These are phyloP conservation scores for Phytophthora pistaciae DNA, from an alignment of 352 stramenopile genomes.

Conservation along the genomic window DNA sequence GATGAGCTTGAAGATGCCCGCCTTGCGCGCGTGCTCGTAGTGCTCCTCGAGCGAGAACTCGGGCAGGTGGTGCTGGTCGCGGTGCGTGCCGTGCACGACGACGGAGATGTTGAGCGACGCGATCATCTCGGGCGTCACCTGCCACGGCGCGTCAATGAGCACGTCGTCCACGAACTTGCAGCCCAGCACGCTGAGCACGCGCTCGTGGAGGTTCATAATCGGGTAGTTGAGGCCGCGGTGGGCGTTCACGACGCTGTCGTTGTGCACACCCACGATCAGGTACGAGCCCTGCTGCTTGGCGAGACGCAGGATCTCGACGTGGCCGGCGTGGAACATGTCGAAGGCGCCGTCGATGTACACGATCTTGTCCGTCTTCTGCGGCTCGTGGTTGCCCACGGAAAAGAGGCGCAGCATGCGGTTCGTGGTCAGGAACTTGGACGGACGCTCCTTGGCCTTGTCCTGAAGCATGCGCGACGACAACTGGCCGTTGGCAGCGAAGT, in stretches of 20 bases:
- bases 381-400: conserved; percentile 89
- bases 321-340: conserved; percentile 99
- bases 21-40: conserved; percentile 81
- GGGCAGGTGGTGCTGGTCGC: conserved; percentile 69
- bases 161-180: conserved; percentile 98
- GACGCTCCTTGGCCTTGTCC: conserved; percentile 75
- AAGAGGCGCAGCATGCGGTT: conserved; percentile 96
- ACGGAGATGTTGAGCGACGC: conserved; percentile 87
- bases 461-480: conserved; percentile 77
- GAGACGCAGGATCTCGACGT: conserved; percentile 96
- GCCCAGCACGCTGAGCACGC: conserved; percentile 96
- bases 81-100: conserved; percentile 90
- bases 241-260: conserved; percentile 93
- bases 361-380: conserved; percentile 90
- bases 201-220: conserved; percentile 99
- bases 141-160: conserved; percentile 97
- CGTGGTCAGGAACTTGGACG: conserved; percentile 96
- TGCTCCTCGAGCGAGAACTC: conserved; percentile 80
- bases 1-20: conserved; percentile 87
- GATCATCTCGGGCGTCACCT: conserved; percentile 98
- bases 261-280: conserved; percentile 97
- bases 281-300: conserved; percentile 95
- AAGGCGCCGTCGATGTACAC: conserved; percentile 99
- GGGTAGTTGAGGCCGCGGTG: conserved; percentile 94
- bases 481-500: conserved; percentile 76